Percentiles rank a stretch among this genome's conserved stretches.
phyloP scores from a whole-genome alignment of 176 grass and related monocot species.

The Alopecurus myosuroides region DNA sequence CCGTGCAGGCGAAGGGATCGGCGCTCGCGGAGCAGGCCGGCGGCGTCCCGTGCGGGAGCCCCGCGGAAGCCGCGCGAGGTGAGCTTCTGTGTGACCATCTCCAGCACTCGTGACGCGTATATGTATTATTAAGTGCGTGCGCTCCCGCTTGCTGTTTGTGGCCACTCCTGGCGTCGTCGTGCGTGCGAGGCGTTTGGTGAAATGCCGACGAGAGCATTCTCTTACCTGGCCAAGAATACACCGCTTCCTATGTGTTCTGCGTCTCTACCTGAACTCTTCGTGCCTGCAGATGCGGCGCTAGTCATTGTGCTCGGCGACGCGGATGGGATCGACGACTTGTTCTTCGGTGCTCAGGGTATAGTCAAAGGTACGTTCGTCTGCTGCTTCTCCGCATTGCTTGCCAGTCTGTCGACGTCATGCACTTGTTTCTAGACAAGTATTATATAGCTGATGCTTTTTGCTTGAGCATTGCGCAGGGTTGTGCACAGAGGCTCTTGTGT shows the following conservation, averaged over 20 bases:
- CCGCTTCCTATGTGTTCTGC: background rate
- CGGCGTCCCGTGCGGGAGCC: constrained; percentile 40
- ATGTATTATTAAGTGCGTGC: background rate
- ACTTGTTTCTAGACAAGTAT: background rate
- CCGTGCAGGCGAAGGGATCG: constrained; percentile 29
- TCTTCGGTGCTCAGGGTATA: constrained; percentile 51
- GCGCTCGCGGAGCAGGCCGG: constrained; percentile 23
- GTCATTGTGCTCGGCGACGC: constrained; percentile 40
- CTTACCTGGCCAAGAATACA: background rate
- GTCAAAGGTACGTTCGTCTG: constrained; percentile 24
- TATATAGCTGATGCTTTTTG: background rate
- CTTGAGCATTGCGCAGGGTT: constrained; percentile 45
- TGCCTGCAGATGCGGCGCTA: constrained; percentile 45
- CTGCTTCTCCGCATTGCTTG: background rate
- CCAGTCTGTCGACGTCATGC: background rate
- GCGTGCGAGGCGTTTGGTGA: constrained; percentile 5
- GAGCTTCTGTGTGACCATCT: no score
- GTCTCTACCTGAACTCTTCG: constrained; percentile 2
- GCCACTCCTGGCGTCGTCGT: background rate
- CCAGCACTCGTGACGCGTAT: background rate
- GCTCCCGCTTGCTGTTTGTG: background rate
- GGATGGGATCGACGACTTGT: constrained; percentile 44
- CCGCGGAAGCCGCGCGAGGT: constrained; percentile 45
- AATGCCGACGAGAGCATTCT: background rate
- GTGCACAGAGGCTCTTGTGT: constrained; percentile 37